phyloP scores from a whole-genome alignment of 306 rosid species.

The Luffa aegyptiaca region DNA sequence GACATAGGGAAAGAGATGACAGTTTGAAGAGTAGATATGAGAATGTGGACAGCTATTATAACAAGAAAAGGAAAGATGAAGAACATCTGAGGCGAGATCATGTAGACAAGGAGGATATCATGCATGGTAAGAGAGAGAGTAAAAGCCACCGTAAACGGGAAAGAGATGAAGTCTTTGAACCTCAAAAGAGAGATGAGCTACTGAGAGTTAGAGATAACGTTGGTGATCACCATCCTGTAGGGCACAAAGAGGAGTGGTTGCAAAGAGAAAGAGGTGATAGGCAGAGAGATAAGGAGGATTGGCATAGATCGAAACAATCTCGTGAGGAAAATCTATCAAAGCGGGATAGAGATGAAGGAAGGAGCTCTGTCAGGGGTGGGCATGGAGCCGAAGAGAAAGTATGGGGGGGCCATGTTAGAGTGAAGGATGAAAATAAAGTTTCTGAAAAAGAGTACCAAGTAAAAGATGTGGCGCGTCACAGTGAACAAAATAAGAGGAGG shows the following conservation, averaged over 20 bases:
- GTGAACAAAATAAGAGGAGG: constrained; percentile 69
- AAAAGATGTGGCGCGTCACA: constrained; percentile 54
- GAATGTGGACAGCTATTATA: constrained; percentile 59
- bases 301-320: constrained; percentile 71
- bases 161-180: constrained; percentile 72
- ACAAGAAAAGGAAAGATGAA: constrained; percentile 85
- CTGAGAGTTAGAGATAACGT: constrained; percentile 61
- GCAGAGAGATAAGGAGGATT: constrained; percentile 81
- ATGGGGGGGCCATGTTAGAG: constrained; percentile 61
- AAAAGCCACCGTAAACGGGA: constrained; percentile 55
- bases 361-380: constrained; percentile 55
- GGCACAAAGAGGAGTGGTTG: constrained; percentile 81
- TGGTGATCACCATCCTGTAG: constrained; percentile 59
- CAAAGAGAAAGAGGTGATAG: constrained; percentile 73
- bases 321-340: constrained; percentile 67
- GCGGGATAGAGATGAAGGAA: constrained; percentile 83
- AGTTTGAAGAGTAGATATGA: constrained; percentile 69
- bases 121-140: constrained; percentile 62
- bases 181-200: constrained; percentile 61
- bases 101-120: constrained; percentile 59
- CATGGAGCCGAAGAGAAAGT: constrained; percentile 68
- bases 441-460: constrained; percentile 65
- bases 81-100: constrained; percentile 72
- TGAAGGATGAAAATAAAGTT: constrained; percentile 60
- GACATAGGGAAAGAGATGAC: constrained; percentile 81